Base-by-base conservation (phyloP, 2,329 filamentous ascomycete species). In the Knoxdaviesia proteae region DNA sequence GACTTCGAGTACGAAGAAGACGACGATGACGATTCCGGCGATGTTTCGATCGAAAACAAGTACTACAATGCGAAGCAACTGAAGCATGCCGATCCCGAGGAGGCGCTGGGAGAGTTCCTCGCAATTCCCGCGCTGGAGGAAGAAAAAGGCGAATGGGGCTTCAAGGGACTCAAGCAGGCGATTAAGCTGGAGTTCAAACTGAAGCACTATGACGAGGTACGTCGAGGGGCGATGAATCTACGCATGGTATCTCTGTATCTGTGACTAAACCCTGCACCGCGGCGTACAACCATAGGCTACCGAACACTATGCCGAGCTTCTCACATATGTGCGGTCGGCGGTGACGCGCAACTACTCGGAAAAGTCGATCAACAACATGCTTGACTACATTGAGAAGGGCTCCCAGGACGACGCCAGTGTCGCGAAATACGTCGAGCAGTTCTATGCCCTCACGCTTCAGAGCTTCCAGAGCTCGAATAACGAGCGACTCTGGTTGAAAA, bases 41-140 rank as follows among this genome's bases (percentile, higher is more conserved):
- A 94, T 57, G 82, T 94, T 52, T 86, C 88, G 51, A 92, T 96
- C 58, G 90, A 98, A 59, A 98, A 98, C 67, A 94, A 94, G 64
- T 98, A 98, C 67, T 98, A 96, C 70, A 96, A 94, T 61, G 90
- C 90, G 38, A 98, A 98, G 63, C 88, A 96, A 63, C 77, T 93
- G 57, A 98, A 96, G 66, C 68, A 69, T 38, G 78, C 79, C 48
- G 84, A 87, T 45, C 86, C 88, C 1, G 75, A 90, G 53, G 84
- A 84, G 51, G 90, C 90, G 2, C 81, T 98, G 44, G 75, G 78
- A 34, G 88, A 96, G 58, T 98, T 98, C 53, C 64, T 96, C n/a
- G 81, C 76, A 33, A 80, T 98, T 48, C 86, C 84, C 5, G 67
- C 72, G 9, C 60, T 94, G 39, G 88, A 98, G 59, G 63, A 77